A percentile compares a stretch with the other conserved stretches of the same genome.
Evolutionary conservation across 2,329 filamentous ascomycete species (phyloP).

Genomic region (Fusarium transvaalense): DNA sequence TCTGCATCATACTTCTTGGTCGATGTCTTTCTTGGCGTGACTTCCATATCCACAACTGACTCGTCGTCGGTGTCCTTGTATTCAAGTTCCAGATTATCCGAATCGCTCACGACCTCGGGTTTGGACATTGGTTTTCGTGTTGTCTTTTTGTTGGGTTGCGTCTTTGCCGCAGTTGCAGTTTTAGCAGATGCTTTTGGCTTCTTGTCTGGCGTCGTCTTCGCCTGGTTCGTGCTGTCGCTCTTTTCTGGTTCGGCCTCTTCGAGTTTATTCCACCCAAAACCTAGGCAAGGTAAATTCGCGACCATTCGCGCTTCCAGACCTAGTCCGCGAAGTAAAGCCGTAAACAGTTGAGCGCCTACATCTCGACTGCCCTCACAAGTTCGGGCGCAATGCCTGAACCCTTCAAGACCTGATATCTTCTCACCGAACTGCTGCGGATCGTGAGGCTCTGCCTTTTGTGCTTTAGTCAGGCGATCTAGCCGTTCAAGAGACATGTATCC

Average conservation of each 20-base stretch:
- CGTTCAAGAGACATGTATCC: conserved; percentile 86
- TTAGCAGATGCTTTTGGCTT: conserved; percentile 18
- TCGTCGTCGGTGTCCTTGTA: conserved; percentile 68
- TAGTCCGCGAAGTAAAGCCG: conserved; percentile 82
- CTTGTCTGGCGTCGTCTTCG: conserved; percentile 3
- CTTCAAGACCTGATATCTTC: conserved; percentile 72
- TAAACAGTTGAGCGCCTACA: conserved; percentile 89
- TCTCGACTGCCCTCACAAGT: conserved; percentile 85
- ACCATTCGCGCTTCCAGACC: conserved; percentile 88
- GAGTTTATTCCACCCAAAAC: conserved; percentile 89
- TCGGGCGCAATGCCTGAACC: conserved; percentile 77
- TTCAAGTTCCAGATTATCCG: conserved; percentile 60
- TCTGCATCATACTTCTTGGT: conserved; percentile 76
- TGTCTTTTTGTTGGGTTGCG: conserved; percentile 18
- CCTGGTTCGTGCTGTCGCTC: conserved; percentile 38
- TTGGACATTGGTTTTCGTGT: conserved; percentile 27
- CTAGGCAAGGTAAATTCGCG: conserved; percentile 84
- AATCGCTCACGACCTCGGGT: conserved; percentile 52
- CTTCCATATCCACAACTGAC: conserved; percentile 68
- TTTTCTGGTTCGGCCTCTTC: conserved; percentile 78
- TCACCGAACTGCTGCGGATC: conserved; percentile 81
- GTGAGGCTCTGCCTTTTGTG: conserved; percentile 72
- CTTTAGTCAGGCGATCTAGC: conserved; percentile 79
- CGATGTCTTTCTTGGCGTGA: conserved; percentile 56
- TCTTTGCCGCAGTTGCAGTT: background rate